Base-by-base conservation (phyloP, 2,329 filamentous ascomycete species). In the Alternaria burnsii region DNA sequence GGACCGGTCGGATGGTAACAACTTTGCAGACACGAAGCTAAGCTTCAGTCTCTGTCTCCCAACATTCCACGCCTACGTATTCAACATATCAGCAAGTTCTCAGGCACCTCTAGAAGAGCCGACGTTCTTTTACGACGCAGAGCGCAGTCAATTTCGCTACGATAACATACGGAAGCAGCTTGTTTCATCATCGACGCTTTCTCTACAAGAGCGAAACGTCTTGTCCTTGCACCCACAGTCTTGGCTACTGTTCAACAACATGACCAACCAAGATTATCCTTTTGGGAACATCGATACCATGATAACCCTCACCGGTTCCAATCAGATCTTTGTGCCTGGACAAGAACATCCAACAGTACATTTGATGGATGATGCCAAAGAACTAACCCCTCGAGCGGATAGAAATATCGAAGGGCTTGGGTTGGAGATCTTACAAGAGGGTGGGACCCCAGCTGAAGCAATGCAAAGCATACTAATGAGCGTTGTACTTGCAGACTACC, bases 151-250 rank as follows among this genome's bases (percentile, higher is more conserved):
- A 1, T 38, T 8, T 0, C 34, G 34, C 7, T 38, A 38, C 1
- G 16, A n/a, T n/a, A 2, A 38, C 4, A 1, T n/a, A n/a, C 16
- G 16, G 7, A 38, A 10, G 34, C 34, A 38, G 0, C 0, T 38
- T 4, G 16, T 38, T n/a, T 7, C 5, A 18, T 38, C 16, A 6
- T 18, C 34, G 3, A n/a, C 5, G 0, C 34, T 38, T n/a, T 0
- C 3, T 0, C 0, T 8, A n/a, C 6, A 38, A 0, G 16, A 38
- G 7, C 34, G 16, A 0, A 38, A 38, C 3, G 3, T 38, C 1
- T 2, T 38, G 0, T n/a, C 34, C 10, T 38, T 38, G 14, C 16
- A 38, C 2, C 16, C 16, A 38, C 34, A 38, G 2, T 38, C 16
- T 1, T 38, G 16, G 34, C 16, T 0, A n/a, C 6, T n/a, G 7